Evolutionary conservation across 768 basidiomycete genomes (phyloP), one percentile per base, ranked within the genome.

Genomic region (Galerina marginata): DNA sequence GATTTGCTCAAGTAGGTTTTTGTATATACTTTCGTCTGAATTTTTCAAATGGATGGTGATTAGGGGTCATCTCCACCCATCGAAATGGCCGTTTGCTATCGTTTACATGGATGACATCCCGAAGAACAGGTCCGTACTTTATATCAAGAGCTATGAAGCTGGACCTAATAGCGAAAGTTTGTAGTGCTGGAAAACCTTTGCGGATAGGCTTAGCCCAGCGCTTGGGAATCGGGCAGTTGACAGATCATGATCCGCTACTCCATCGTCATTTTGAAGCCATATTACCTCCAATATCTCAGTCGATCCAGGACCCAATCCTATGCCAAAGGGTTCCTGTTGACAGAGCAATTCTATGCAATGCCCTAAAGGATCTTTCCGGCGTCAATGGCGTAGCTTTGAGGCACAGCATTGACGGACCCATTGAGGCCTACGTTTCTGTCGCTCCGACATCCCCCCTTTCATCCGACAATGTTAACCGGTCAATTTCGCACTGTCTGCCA

Each of bases 31-130:
- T 43, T 54, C 23, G n/a, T 36, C 15, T 54, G 11, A 12, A 39
- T 29, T 23, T 12, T 26, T 15, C 45, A 26, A 36, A 20, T 54
- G 43, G 9, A 50, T 2, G 16, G 20, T 40, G 25, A 51, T 3
- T 45, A 80, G 79, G 56, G 78, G 77, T 16, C 73, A 79, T 60
- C 67, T 83, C 12, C 81, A 82, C 58, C 80, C 81, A 10, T 79
- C 79, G 5, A 82, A 81, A 68, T 83, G 81, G 81, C 81, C 81
- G 0, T 81, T 77, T 64, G 75, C 72, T 1, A 61, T 83, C 37
- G 76, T 83, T 14, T 83, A 80, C 64, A 82, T 83, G 76, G 71
- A 76, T 40, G 77, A 78, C 54, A 61, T 83, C 4, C 82, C 82
- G 9, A 81, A 80, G 69, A 82, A 82, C 68, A 72, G 63, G 75